Percentiles rank a stretch among this genome's conserved stretches.
These are phyloP conservation scores for Thielaviopsis cerberus DNA, from an alignment of 2,329 filamentous ascomycete species.

Conservation along the genomic window DNA sequence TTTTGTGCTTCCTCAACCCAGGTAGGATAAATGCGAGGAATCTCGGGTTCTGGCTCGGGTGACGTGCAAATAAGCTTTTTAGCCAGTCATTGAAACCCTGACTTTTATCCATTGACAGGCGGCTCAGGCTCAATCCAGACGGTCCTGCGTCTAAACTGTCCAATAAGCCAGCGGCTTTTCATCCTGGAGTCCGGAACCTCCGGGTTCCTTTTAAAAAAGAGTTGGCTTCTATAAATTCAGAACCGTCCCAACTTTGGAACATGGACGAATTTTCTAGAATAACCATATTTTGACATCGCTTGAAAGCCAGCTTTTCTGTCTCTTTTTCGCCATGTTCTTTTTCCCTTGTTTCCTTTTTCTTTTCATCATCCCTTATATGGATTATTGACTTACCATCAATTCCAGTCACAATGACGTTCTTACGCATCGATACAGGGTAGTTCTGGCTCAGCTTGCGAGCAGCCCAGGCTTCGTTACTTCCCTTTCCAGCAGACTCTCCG, in stretches of 20 bases:
- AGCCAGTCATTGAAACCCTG: neutral
- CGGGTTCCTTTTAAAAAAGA: neutral
- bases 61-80: neutral
- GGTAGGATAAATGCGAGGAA: neutral
- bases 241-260: neutral
- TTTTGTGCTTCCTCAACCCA: neutral
- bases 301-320: neutral
- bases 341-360: neutral
- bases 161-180: neutral
- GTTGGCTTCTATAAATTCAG: neutral
- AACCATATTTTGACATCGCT: neutral
- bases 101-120: neutral
- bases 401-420: slow-evolving; percentile 49
- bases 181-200: neutral
- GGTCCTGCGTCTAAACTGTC: neutral
- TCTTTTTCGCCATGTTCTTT: neutral
- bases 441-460: slow-evolving; percentile 45
- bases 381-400: slow-evolving; percentile 44
- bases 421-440: slow-evolving; percentile 33
- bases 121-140: neutral
- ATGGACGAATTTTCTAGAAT: neutral
- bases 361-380: neutral
- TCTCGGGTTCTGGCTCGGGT: slow-evolving; percentile 2
- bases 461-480: slow-evolving; percentile 56
- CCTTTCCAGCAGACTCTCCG: slow-evolving; percentile 53